Percentiles rank a stretch among this genome's conserved stretches.
phyloP scores from a whole-genome alignment of 768 basidiomycete species.

The Rickenella mellea region DNA sequence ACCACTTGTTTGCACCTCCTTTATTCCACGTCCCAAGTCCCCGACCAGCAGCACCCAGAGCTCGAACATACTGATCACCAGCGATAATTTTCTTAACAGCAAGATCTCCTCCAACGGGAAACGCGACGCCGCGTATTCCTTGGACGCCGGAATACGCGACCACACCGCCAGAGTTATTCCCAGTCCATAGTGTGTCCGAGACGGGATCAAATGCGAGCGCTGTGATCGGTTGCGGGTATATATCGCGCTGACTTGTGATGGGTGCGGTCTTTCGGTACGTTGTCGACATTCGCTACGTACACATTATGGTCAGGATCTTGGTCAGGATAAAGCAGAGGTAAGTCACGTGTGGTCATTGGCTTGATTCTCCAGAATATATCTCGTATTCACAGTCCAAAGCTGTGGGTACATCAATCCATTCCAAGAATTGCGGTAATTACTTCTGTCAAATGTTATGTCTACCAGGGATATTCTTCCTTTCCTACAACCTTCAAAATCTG shows the following conservation, averaged over 20 bases:
- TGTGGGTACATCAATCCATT: no score
- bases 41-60: conserved; percentile 45
- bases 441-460: no score
- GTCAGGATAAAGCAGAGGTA: no score
- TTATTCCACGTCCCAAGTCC: conserved; percentile 77
- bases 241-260: background rate
- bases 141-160: conserved; percentile 55
- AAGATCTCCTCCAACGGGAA: conserved; percentile 58
- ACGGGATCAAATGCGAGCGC: conserved; percentile 85
- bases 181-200: conserved; percentile 85
- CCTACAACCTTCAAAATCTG: no score
- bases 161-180: conserved; percentile 62
- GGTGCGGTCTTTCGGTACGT: background rate
- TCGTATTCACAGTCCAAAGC: no score
- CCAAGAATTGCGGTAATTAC: no score
- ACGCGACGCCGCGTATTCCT: conserved; percentile 61
- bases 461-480: no score
- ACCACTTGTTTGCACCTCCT: conserved; percentile 83
- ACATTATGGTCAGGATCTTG: no score
- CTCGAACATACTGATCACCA: conserved; percentile 73
- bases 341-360: no score
- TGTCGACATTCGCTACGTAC: no score
- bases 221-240: conserved; percentile 42
- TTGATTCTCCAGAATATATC: no score
- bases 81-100: conserved; percentile 67